These are phyloP conservation scores for Scytalidium sp. DNA, from an alignment of 2,329 filamentous ascomycete species.

Conservation along the genomic window DNA sequence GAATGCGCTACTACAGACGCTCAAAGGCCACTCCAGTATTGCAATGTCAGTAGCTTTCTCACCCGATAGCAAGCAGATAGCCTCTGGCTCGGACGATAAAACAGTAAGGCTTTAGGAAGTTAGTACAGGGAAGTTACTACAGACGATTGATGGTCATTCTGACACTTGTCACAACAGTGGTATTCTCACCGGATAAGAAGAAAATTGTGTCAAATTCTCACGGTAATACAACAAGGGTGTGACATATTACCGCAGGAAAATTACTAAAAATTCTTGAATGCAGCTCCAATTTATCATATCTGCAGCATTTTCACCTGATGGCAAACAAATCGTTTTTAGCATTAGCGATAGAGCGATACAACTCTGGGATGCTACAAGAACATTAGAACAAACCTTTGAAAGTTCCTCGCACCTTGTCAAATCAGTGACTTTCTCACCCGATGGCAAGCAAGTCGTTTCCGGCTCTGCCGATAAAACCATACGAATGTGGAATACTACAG, in stretches of 20 bases:
- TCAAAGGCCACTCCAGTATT: conserved; percentile 2
- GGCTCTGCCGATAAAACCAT: background rate
- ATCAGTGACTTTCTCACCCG: conserved; percentile 1
- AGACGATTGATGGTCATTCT: conserved; percentile 12
- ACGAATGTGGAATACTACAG: background rate
- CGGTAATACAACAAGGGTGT: no score
- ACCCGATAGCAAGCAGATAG: conserved; percentile 3
- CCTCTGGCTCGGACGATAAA: conserved; percentile 6
- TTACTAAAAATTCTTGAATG: no score
- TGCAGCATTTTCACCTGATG: background rate
- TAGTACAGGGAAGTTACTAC: conserved; percentile 6
- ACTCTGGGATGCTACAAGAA: conserved; percentile 2
- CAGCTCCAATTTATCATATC: background rate
- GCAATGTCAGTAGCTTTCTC: conserved; percentile 9
- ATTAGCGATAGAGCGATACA: background rate
- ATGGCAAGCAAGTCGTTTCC: background rate
- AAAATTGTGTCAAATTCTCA: no score
- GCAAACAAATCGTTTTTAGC: background rate
- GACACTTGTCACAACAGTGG: conserved; percentile 6
- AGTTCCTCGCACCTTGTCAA: background rate
- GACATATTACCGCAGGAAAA: no score
- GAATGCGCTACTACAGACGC: conserved; percentile 3
- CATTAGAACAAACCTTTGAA: conserved; percentile 10
- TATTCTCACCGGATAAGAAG: conserved; percentile 21
- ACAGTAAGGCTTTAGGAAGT: conserved; percentile 10